A percentile compares a stretch with the other conserved stretches of the same genome.
These are phyloP conservation scores for Phialocephala sp. DNA, from an alignment of 2,329 filamentous ascomycete genomes.

Conservation along the genomic window DNA sequence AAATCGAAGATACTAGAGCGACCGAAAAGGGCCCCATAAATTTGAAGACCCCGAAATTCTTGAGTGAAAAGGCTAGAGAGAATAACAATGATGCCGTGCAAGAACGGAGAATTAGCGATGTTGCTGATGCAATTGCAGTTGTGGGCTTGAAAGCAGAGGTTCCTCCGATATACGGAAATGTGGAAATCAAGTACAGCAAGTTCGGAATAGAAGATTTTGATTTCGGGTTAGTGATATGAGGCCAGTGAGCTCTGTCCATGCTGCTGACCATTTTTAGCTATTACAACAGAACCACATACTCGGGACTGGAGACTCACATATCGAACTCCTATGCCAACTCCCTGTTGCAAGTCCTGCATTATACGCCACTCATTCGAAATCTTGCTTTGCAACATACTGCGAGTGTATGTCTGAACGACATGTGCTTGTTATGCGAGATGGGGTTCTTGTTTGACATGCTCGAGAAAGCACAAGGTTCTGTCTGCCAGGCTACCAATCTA, in stretches of 20 bases:
- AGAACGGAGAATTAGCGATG: constrained; percentile 55
- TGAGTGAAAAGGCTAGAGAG: constrained; percentile 90
- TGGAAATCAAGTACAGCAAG: constrained; percentile 98
- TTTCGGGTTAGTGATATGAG: constrained; percentile 69
- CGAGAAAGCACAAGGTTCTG: constrained; percentile 90
- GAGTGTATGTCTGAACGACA: constrained; percentile 79
- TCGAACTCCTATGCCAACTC: constrained; percentile 96
- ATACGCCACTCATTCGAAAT: constrained; percentile 87
- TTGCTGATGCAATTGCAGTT: constrained; percentile 69
- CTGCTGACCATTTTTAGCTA: constrained; percentile 59
- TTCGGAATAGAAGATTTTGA: constrained; percentile 99
- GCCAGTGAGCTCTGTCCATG: neutral
- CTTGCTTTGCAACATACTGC: constrained; percentile 88
- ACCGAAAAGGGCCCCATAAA: constrained; percentile 63
- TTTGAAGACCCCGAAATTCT: constrained; percentile 82
- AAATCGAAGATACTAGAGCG: constrained; percentile 77
- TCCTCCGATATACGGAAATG: constrained; percentile 86
- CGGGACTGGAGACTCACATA: constrained; percentile 94
- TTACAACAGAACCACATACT: constrained; percentile 92
- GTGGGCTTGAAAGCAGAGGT: constrained; percentile 81
- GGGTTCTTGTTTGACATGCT: constrained; percentile 98
- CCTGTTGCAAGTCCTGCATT: constrained; percentile 87
- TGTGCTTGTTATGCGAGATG: constrained; percentile 89
- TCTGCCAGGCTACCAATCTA: constrained; percentile 95
- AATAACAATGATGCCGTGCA: constrained; percentile 53